A percentile compares a stretch with the other conserved stretches of the same genome.
phyloP scores from a whole-genome alignment of 2,329 filamentous ascomycete genomes.

The Trichoderma sp. region DNA sequence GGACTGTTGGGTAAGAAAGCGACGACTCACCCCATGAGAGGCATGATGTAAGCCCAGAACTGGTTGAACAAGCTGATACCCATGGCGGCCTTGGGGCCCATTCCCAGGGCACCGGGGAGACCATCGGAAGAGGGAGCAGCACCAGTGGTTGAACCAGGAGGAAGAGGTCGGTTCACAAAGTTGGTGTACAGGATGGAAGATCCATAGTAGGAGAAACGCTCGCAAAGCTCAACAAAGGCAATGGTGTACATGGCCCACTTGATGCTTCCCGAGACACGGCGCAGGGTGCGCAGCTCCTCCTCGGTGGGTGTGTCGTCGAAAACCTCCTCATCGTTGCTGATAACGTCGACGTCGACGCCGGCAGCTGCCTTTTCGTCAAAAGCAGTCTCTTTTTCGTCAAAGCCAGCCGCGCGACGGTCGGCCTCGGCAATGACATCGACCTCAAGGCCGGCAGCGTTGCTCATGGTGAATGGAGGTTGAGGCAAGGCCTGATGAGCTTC shows the following conservation, averaged over 20 bases:
- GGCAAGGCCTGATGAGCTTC: slow-evolving; percentile 5
- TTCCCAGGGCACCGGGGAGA: slow-evolving; percentile 57
- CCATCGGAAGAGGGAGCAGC: slow-evolving; percentile 43
- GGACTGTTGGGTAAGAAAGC: neutral
- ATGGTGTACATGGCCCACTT: slow-evolving; percentile 70
- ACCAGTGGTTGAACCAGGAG: slow-evolving; percentile 58
- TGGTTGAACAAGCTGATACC: slow-evolving; percentile 58
- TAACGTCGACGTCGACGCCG: slow-evolving; percentile 31
- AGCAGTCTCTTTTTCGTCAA: slow-evolving; percentile 33
- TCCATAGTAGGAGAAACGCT: slow-evolving; percentile 79
- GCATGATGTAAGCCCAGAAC: slow-evolving; percentile 66
- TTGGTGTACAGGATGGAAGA: slow-evolving; percentile 70
- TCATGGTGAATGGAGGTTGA: slow-evolving; percentile 37
- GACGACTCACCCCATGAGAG: slow-evolving; percentile 54
- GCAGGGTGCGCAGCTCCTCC: slow-evolving; percentile 64
- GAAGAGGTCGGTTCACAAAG: slow-evolving; percentile 62
- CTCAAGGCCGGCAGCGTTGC: slow-evolving; percentile 43
- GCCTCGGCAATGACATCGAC: slow-evolving; percentile 43
- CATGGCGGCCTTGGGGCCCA: slow-evolving; percentile 60
- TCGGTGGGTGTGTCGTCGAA: slow-evolving; percentile 56
- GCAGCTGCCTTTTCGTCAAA: slow-evolving; percentile 34
- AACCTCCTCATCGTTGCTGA: slow-evolving; percentile 36
- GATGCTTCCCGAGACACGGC: slow-evolving; percentile 65
- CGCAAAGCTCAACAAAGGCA: slow-evolving; percentile 73
- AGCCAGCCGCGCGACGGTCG: slow-evolving; percentile 36